Evolutionary conservation across 169 alveolate species (phyloP).

Genomic region (Cardiosporidium cionae): DNA sequence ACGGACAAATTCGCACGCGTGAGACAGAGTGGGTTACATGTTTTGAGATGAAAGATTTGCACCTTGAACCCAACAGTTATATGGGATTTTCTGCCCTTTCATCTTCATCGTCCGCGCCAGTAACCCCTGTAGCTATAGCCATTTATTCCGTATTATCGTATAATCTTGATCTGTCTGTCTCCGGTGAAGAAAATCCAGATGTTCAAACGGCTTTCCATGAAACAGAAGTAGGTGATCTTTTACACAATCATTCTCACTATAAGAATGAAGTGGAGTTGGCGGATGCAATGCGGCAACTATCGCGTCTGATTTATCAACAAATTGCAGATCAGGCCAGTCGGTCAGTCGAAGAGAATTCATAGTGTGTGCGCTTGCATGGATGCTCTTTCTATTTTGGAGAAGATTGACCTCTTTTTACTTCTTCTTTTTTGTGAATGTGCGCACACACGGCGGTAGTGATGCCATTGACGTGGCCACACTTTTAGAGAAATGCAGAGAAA

Average conservation of each 20-base stretch:
- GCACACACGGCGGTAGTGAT: too few species aligned
- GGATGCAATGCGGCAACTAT: conserved; percentile 32
- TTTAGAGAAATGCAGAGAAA: too few species aligned
- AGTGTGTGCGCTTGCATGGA: too few species aligned
- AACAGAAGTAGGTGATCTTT: conserved; percentile 28
- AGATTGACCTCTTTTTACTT: too few species aligned
- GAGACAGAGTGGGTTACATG: conserved; percentile 43
- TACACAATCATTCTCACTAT: conserved; percentile 24
- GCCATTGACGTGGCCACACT: too few species aligned
- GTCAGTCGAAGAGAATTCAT: too few species aligned
- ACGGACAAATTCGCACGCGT: conserved; percentile 39
- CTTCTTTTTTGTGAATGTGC: too few species aligned
- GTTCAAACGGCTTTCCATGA: neutral
- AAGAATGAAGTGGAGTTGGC: conserved; percentile 31
- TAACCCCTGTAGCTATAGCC: too few species aligned
- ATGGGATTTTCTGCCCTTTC: conserved; percentile 45
- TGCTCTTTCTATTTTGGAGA: too few species aligned
- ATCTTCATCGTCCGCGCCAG: conserved; percentile 17
- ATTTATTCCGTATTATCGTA: conserved; percentile 3
- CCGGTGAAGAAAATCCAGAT: conserved; percentile 37
- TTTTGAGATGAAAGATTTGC: conserved; percentile 27
- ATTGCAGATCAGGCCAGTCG: conserved; percentile 37
- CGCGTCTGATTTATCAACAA: conserved; percentile 38
- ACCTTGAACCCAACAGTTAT: conserved; percentile 32
- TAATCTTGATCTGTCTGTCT: conserved; percentile 38